Evolutionary conservation across 768 basidiomycete species (phyloP), one percentile per base, ranked within the genome.

Genomic region (Leccinum variicolor): DNA sequence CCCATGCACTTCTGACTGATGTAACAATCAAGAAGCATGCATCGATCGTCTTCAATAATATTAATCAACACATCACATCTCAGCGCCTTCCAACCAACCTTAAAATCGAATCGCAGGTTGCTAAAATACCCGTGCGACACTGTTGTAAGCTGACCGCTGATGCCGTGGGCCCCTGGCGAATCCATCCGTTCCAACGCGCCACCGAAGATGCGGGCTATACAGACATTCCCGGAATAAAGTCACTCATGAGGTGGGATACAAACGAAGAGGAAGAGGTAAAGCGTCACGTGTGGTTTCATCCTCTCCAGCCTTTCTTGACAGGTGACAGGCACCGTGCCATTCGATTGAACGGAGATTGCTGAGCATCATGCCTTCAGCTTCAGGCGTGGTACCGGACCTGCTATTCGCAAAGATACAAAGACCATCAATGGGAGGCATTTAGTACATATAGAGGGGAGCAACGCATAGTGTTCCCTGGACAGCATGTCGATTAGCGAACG

Each of bases 321-420:
- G 59, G 51, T 55, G 61, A 56, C 60, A 58, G 55, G 45, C 49
- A 54, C 53, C 50, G 39, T 51, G 56, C 53, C 43, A 50, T 43
- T 43, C 41, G 41, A 43, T 53, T 53, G 50, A 52, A 29, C 53
- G 50, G 59, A 53, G 33, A 46, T 59, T 29, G 61, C 61, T 39
- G 46, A 26, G 55, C 54, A 52, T 60, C 55, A 56, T 25, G 47
- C 49, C 52, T 54, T 66, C 53, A 57, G 41, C 41, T 43, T 43
- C 41, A 43, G 36, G 47, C 49, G 52, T 54, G 56, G 55, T 51
- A 57, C 58, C 56, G 55, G 53, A 59, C 68, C 67, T 71, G 67
- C 56, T 60, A 67, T 65, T 62, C 58, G 60, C 67, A 64, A 57
- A 56, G 50, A 54, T 59, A 68, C 66, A 63, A 60, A 68, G 41